Percentiles rank a stretch among this genome's conserved stretches.
phyloP scores from a whole-genome alignment of 371 early-diverging fungal genomes.

The Parasitella parasitica region DNA sequence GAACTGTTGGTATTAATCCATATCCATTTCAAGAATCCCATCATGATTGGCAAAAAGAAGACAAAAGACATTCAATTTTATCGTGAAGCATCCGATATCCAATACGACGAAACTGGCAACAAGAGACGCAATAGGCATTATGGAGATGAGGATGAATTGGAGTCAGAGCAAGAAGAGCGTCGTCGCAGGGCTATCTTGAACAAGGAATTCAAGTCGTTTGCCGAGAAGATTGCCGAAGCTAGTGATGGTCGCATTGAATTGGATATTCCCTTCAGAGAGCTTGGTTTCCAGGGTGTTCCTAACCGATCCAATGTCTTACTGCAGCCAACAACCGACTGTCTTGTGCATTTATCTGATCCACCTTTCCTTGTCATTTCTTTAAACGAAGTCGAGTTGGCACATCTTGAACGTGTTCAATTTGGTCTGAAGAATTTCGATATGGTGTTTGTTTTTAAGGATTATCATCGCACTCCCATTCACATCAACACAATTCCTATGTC shows the following conservation, averaged over 20 bases:
- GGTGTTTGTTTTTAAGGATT: constrained; percentile 98
- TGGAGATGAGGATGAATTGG: constrained; percentile 97
- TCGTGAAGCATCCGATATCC: constrained; percentile 94
- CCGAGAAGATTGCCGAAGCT: constrained; percentile 87
- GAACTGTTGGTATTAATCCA: constrained; percentile 96
- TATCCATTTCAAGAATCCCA: constrained; percentile 94
- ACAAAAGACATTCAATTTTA: constrained; percentile 99
- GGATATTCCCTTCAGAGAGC: constrained; percentile 93
- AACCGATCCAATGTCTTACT: constrained; percentile 91
- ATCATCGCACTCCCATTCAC: constrained; percentile 86
- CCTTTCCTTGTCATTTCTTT: constrained; percentile 96
- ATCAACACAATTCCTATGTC: constrained; percentile 96
- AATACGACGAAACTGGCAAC: constrained; percentile 98
- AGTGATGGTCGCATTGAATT: constrained; percentile 85
- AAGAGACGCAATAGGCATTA: constrained; percentile 85
- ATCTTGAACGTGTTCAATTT: constrained; percentile 98
- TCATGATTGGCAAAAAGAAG: constrained; percentile 98
- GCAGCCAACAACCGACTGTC: constrained; percentile 96
- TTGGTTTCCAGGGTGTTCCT: constrained; percentile 98
- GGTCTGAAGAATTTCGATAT: constrained; percentile 99
- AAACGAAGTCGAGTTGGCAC: constrained; percentile 96
- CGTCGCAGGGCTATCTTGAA: constrained; percentile 86
- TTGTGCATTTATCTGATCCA: constrained; percentile 96
- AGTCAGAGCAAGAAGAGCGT: constrained; percentile 93
- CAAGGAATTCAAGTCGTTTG: constrained; percentile 94